Base-by-base conservation (phyloP, 192 early-diverging fungal species). In the Spinellus fusiger region DNA sequence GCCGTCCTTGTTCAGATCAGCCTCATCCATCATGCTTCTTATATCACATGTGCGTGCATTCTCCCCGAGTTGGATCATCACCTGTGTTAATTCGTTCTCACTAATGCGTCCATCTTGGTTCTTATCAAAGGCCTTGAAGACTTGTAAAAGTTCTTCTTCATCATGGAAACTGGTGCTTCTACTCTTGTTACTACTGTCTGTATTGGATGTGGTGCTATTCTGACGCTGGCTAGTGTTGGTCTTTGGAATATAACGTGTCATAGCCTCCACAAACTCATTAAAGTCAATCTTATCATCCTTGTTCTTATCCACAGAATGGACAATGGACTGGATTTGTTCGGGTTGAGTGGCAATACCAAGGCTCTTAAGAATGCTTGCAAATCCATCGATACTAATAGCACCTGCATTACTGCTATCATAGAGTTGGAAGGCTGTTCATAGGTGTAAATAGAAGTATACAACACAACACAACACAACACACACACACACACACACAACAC, bases 1-100 rank as follows among this genome's bases (percentile, higher is more conserved):
- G 12, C 70, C 70, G 54, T 72, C 70, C 13, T 59, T 61, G 18
- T 72, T 66, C 4, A 54, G 35, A 54, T 72, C 70, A 7, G 64
- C 70, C 16, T 72, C 70, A 0, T 49, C 22, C 59, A 72, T 72
- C 70, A 72, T 72, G 27, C 62, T 60, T n/a, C 66, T 32, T 18
- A 72, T 29, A 18, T 72, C 70, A 23, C 51, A 16, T 0, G 49
- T 25, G 0, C 60, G 40, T 23, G 66, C 47, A 4, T 58, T 20
- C 9, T 66, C 65, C 25, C 70, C 70, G 7, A 72, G 55, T 9
- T 48, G 25, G 5, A 37, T 53, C 70, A 72, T 63, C 1, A 66
- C 70, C 18, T 62, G 18, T 5, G 56, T 29, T 20, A 72, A 58
- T 40, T 72, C 70, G 5, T 51, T 29, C 0, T 48, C 16, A n/a